Percentiles rank a stretch among this genome's conserved stretches.
These are phyloP conservation scores for Trichoderma sp. DNA, from an alignment of 2,329 filamentous ascomycete genomes.

Conservation along the genomic window DNA sequence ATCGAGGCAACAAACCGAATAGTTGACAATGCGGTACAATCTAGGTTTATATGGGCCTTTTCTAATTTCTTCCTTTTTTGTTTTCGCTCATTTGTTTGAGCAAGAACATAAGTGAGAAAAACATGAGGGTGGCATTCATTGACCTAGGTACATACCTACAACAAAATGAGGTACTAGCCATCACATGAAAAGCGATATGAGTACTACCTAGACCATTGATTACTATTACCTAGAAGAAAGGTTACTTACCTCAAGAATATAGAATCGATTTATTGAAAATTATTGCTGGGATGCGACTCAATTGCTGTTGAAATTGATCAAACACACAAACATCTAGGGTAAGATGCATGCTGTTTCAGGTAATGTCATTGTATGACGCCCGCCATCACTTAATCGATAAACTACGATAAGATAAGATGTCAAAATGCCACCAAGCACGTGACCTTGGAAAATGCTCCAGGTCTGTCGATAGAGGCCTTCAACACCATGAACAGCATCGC, in stretches of 20 bases:
- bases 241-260: not conserved
- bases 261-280: not conserved
- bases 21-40: not conserved
- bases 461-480: slow-evolving; percentile 2
- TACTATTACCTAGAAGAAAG: fast-evolving
- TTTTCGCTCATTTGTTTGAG: not conserved
- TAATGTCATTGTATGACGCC: not conserved
- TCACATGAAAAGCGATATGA: not conserved
- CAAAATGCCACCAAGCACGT: slow-evolving; percentile 18
- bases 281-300: not conserved
- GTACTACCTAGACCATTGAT: fast-evolving
- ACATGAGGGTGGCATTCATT: not conserved
- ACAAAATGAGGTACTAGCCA: no score
- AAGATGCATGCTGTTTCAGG: not conserved
- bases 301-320: not conserved
- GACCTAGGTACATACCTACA: no score
- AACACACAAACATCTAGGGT: not conserved
- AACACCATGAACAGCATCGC: slow-evolving; percentile 3
- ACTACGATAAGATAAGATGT: slow-evolving; percentile 13
- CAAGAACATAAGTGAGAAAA: not conserved
- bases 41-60: not conserved
- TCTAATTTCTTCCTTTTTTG: not conserved
- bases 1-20: not conserved
- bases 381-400: not conserved
- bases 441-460: slow-evolving; percentile 23